Evolutionary conservation across 306 rosid species (phyloP), one percentile per base, ranked within the genome.

Genomic region (Styphnolobium japonicum): DNA sequence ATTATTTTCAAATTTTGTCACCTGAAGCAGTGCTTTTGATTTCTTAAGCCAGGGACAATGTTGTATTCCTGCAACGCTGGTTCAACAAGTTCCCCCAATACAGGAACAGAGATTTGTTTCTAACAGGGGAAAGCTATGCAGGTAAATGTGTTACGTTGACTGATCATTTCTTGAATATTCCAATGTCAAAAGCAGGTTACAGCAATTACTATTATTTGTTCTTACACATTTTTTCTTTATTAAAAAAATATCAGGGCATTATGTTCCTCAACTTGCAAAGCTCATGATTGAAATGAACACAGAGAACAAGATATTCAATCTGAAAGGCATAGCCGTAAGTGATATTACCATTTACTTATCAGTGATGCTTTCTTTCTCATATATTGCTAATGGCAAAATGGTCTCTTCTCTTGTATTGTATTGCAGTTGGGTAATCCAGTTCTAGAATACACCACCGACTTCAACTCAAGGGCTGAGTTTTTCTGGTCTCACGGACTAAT

Each of bases 221-320:
- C 61, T 52, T 23, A 55, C 66, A 62, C 23, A 74, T 65, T 58
- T n/a, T 46, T 37, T 31, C 2, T 21, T 71, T 51, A 21, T 68
- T 52, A 66, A 1, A 58, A 10, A 31, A 53, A 69, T 82, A 18
- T 57, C 67, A 91, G 96, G 96, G 51, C 96, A 91, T 80, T 91
- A 91, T 82, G 87, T 89, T 85, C 96, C 96, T 78, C 96, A 89
- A 83, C 93, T 91, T 75, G 96, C 93, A 48, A 84, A 86, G 80
- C 90, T 87, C 64, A 89, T 91, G 83, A 51, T 87, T 69, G 88
- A 91, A 86, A 84, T 73, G 80, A 87, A 91, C 77, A 52, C 61
- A 57, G 81, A 75, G 79, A 80, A 84, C 77, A 82, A 79, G 65
- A 66, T 71, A 49, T 89, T 89, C 84, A 87, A 83, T 81, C 83